These are phyloP conservation scores for Silene latifolia DNA, from an alignment of 148 eudicot species.

Conservation along the genomic window DNA sequence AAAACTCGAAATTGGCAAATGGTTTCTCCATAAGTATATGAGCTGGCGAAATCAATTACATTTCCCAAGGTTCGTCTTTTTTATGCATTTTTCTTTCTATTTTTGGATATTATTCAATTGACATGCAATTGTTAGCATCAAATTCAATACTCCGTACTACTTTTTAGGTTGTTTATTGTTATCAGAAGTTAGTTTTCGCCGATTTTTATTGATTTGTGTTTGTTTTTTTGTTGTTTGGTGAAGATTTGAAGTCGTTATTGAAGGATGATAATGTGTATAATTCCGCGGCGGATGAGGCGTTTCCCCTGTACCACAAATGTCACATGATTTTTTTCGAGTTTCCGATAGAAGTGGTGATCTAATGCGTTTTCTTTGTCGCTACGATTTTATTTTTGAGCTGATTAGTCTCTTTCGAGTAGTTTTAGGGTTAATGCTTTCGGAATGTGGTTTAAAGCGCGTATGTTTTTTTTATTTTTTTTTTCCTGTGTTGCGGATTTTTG, in stretches of 20 bases:
- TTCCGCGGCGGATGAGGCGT: constrained; percentile 69
- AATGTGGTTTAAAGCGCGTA: not conserved
- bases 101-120: not conserved
- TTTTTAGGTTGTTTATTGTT: not conserved
- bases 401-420: not conserved
- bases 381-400: not conserved
- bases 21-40: constrained; percentile 94
- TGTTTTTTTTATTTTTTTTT: too few relatives aligned
- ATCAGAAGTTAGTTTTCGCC: too few relatives aligned
- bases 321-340: constrained; percentile 74
- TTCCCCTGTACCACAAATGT: constrained; percentile 73
- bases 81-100: not conserved
- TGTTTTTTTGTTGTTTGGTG: constrained; percentile 10
- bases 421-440: constrained; percentile 15
- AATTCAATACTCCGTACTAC: too few relatives aligned
- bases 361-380: constrained; percentile 18
- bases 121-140: too few relatives aligned
- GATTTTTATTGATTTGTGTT: not conserved
- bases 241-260: constrained; percentile 74
- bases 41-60: constrained; percentile 89
- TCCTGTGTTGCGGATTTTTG: too few relatives aligned
- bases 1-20: constrained; percentile 83
- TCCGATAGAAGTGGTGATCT: constrained; percentile 82
- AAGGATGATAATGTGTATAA: constrained; percentile 63
- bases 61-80: constrained; percentile 62